Base-by-base conservation (phyloP, 2,329 filamentous ascomycete genomes). In the Macrophomina pseudophaseolina region DNA sequence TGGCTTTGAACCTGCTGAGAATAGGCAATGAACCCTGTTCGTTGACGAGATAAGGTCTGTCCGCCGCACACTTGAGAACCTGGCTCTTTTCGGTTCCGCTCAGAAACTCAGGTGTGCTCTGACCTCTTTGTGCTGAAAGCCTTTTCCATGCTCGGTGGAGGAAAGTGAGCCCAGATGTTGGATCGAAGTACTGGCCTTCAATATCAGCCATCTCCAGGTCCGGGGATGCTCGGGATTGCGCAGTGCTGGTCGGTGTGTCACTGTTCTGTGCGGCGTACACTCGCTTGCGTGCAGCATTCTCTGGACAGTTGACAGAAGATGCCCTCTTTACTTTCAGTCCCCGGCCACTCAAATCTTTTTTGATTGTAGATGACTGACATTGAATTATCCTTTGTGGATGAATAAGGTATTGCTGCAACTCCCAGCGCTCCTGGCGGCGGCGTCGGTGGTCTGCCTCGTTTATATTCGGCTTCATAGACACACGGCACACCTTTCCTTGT, bases 101-200 rank as follows among this genome's bases (percentile, higher is more conserved):
- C 32, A 70, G 40, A 38, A 72, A 33, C 6, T 56, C 33, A 5
- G 38, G 38, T 2, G 32, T 28, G 3, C 74, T 72, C 0, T 74
- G 76, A 18, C 69, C 76, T 48, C 79, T 80, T 82, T 88, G 60
- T 83, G 88, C 53, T 82, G 88, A 69, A 72, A 92, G 65, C 82
- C 90, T 78, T 82, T 90, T 75, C 88, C 91, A 81, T 83, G 90
- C 80, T 82, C 90, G 88, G 76, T 91, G 70, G 80, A 92, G 76
- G 79, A 90, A 82, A 70, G 85, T 79, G 71, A 84, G 74, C 51
- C 82, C 72, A 72, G 85, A 81, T 4, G 85, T 83, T 14, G 83
- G 82, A 9, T 86, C 85, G n/a, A 86, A 79, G 68, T 85, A 85
- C 62, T 87, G 84, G 1, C 84, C 85, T 69, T 85, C 81, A 11